phyloP scores from a whole-genome alignment of 176 grass and related monocot species.

The Saccharum officinarum region DNA sequence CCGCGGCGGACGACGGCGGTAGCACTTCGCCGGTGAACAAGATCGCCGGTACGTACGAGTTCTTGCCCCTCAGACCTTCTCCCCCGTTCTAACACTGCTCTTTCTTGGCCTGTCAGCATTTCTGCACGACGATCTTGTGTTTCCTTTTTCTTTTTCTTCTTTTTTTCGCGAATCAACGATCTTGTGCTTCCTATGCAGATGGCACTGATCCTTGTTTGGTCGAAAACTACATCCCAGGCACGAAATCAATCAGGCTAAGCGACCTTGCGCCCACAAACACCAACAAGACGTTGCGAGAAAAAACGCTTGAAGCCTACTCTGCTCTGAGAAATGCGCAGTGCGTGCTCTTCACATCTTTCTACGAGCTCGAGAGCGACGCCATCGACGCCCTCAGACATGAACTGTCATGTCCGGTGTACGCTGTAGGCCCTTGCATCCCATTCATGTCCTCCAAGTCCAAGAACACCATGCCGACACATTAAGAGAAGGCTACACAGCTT shows the following conservation, averaged over 20 bases:
- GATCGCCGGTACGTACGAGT: not conserved
- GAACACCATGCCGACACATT: not conserved
- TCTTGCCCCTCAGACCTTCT: not conserved
- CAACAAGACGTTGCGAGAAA: not conserved
- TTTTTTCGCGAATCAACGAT: too few relatives aligned
- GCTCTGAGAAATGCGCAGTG: not conserved
- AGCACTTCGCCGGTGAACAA: not conserved
- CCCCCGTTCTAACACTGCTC: constrained; percentile 10
- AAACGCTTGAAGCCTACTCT: constrained; percentile 19
- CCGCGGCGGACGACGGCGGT: not conserved
- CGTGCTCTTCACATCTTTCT: constrained; percentile 48
- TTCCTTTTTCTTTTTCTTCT: too few relatives aligned
- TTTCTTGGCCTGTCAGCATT: not conserved
- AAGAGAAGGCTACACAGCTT: not conserved
- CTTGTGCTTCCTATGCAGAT: constrained; percentile 12
- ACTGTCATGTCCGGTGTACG: constrained; percentile 19
- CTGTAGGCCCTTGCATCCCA: constrained; percentile 38
- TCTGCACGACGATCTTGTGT: not conserved
- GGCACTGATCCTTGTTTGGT: constrained; percentile 36
- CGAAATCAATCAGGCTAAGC: constrained; percentile 21
- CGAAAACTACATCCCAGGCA: constrained; percentile 40
- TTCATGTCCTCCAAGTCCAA: constrained; percentile 4
- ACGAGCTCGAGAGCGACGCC: constrained; percentile 21
- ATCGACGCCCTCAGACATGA: constrained; percentile 10
- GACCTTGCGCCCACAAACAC: constrained; percentile 8